Base-by-base conservation (phyloP, 768 basidiomycete genomes). In the Cytidiella melzeri region DNA sequence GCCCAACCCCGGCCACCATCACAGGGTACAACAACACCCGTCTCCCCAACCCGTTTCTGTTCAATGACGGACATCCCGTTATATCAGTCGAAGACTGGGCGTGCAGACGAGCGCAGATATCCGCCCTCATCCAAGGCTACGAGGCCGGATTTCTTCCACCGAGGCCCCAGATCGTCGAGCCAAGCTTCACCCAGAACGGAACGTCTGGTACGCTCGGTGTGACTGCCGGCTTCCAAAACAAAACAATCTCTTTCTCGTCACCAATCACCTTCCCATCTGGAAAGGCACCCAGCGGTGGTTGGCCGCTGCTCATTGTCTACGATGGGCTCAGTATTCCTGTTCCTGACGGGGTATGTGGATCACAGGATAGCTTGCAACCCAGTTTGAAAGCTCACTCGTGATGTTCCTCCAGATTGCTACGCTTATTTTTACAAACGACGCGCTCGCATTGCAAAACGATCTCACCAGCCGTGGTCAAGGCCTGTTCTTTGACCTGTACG, bases 401-500 rank as follows among this genome's bases (percentile, higher is more conserved):
- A n/a, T n/a, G n/a, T 18, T 41, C 26, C 7, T 64, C 0, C 36
- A 62, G 59, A 53, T 69, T 39, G 73, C 76, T 4, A 55, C 69
- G n/a, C 71, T 80, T 63, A 74, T 65, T 37, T 80, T 74, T 68
- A 68, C 73, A 61, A 80, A 78, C 64, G 67, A 73, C 42, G 72
- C 74, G 41, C 77, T 82, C 56, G 80, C 73, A 10, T 65, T 68
- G n/a, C 76, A 82, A 57, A 64, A 64, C 43, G 64, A 68, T 55
- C 48, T 52, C 9, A 60, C 61, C 34, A 77, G 76, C 61, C 73
- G 79, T 23, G 79, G 80, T 10, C 57, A 67, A 41, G 79, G 80
- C 28, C 74, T 75, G 48, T 82, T 82, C 71, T 82, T 74, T 66
- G 69, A 70, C 38, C 69, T 82, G 39, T 80, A 77, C 63, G 79